phyloP scores from a whole-genome alignment of 163 green algal genomes.

The Scenedesmus sp. region DNA sequence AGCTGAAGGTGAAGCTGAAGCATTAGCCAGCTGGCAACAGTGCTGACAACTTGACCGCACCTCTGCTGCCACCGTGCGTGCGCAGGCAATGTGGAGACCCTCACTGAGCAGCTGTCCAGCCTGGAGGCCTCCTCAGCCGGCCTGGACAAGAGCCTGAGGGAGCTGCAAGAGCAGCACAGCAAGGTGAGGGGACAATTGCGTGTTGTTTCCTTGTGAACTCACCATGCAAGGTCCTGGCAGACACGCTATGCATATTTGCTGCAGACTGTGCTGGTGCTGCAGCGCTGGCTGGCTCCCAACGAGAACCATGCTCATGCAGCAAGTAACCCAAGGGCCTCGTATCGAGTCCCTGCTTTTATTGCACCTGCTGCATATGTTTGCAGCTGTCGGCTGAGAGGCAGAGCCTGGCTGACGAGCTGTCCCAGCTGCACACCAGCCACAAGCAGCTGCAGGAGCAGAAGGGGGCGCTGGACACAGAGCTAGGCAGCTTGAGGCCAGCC shows the following conservation, averaged over 20 bases:
- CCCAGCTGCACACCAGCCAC: constrained; percentile 50
- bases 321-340: too few species aligned
- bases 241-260: neutral
- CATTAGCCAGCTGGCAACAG: neutral
- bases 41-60: neutral
- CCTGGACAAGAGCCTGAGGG: constrained; percentile 21
- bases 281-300: neutral
- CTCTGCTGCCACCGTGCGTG: neutral
- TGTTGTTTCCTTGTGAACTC: too few species aligned
- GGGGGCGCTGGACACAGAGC: constrained; percentile 37
- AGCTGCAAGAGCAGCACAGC: constrained; percentile 57
- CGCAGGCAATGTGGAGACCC: constrained; percentile 26
- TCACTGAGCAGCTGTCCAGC: constrained; percentile 39
- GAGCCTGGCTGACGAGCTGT: constrained; percentile 25
- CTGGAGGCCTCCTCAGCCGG: constrained; percentile 41
- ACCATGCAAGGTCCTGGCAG: too few species aligned
- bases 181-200: too few species aligned
- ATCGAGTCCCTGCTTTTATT: neutral
- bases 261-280: neutral
- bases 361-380: neutral
- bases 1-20: neutral
- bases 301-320: too few species aligned
- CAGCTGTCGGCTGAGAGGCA: constrained; percentile 22
- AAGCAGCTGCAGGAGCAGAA: constrained; percentile 39
- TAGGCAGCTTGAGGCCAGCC: constrained; percentile 32